These are phyloP conservation scores for Hortaea werneckii DNA, from an alignment of 2,329 filamentous ascomycete species.

Conservation along the genomic window DNA sequence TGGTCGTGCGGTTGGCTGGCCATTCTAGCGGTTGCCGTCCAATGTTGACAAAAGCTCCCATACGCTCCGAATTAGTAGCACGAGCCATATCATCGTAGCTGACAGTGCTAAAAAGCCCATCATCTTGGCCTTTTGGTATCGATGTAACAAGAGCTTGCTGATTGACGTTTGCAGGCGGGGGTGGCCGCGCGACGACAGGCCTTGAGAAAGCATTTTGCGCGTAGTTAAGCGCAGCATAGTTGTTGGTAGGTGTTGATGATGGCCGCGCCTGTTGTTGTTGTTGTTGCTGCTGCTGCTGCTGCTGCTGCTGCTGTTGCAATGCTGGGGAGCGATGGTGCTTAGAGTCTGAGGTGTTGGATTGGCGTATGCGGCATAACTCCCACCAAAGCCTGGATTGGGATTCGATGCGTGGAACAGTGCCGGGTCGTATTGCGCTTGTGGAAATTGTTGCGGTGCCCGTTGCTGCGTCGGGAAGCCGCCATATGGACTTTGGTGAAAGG, in stretches of 20 bases:
- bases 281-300: too few relatives aligned
- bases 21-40: constrained; percentile 33
- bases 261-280: constrained; percentile 9
- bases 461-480: constrained; percentile 12
- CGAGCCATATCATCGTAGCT: constrained; percentile 31
- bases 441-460: constrained; percentile 8
- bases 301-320: constrained; percentile 7
- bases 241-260: constrained; percentile 3
- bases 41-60: constrained; percentile 36
- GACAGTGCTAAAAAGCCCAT: constrained; percentile 33
- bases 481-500: constrained; percentile 16
- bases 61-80: constrained; percentile 33
- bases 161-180: constrained; percentile 8
- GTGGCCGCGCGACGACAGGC: not conserved
- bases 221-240: constrained; percentile 7
- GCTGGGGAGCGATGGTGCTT: constrained; percentile 24
- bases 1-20: constrained; percentile 35
- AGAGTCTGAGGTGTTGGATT: constrained; percentile 8
- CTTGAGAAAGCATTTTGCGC: not conserved
- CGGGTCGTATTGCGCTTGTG: constrained; percentile 17
- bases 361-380: constrained; percentile 5
- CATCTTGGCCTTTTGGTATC: constrained; percentile 19
- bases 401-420: constrained; percentile 5
- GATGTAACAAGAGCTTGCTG: constrained; percentile 17
- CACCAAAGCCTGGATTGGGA: constrained; percentile 13